These are phyloP conservation scores for Trichoderma reesei DNA, from an alignment of 495 filamentous ascomycete species.

Conservation along the genomic window DNA sequence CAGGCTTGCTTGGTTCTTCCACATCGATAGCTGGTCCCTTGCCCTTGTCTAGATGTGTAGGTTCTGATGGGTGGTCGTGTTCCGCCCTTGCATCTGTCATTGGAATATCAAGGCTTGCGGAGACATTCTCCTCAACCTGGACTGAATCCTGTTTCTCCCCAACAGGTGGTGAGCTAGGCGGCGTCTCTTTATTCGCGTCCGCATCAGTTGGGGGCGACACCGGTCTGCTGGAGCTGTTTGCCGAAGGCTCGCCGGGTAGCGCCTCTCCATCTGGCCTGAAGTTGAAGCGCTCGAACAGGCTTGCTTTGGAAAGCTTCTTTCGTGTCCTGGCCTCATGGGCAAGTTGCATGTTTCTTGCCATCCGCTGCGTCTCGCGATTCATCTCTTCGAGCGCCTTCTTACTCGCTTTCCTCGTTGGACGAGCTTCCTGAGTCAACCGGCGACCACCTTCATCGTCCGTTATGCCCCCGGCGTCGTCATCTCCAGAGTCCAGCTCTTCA, in stretches of 20 bases:
- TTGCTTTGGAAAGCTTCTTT: constrained; percentile 82
- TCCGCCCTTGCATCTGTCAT: constrained; percentile 25
- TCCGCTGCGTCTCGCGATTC: constrained; percentile 81
- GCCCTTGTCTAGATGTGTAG: constrained; percentile 38
- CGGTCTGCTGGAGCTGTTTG: constrained; percentile 34
- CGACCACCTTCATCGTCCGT: constrained; percentile 47
- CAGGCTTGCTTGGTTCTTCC: constrained; percentile 14
- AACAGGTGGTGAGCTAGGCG: constrained; percentile 42
- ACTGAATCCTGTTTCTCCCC: constrained; percentile 6
- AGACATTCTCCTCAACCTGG: not conserved
- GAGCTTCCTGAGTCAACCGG: constrained; percentile 50
- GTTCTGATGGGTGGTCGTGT: constrained; percentile 16
- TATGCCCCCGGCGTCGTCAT: constrained; percentile 30
- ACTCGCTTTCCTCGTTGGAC: constrained; percentile 75
- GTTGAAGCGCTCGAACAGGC: constrained; percentile 77
- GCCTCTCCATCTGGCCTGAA: constrained; percentile 41
- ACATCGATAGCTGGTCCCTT: constrained; percentile 39
- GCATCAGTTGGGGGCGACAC: constrained; percentile 34
- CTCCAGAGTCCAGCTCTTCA: constrained; percentile 15
- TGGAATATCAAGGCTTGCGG: constrained; percentile 14
- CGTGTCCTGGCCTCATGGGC: constrained; percentile 83
- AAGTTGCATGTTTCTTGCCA: constrained; percentile 82
- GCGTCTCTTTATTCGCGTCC: constrained; percentile 38
- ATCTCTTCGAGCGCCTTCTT: constrained; percentile 97
- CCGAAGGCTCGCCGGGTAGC: constrained; percentile 27